phyloP scores from a whole-genome alignment of 257 asterid species.

The Jacaranda copaia region DNA sequence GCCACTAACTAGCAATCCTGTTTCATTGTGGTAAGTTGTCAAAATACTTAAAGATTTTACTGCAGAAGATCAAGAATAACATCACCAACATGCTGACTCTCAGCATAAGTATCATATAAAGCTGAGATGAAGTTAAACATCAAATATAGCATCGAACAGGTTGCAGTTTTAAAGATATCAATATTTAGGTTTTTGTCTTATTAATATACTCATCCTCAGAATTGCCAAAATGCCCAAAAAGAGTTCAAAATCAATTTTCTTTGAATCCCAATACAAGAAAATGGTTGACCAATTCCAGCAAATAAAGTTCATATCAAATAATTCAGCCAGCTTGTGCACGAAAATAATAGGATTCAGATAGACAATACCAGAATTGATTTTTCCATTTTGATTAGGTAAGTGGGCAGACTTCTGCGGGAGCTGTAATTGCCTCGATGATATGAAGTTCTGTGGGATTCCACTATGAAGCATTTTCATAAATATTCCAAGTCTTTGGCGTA shows the following conservation, averaged over 20 bases:
- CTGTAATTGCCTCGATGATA: conserved; percentile 57
- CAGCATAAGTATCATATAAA: conserved; percentile 31
- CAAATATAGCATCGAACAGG: conserved; percentile 12
- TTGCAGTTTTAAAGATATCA: conserved; percentile 6
- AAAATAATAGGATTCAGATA: conserved; percentile 31
- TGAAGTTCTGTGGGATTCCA: conserved; percentile 78
- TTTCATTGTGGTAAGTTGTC: conserved; percentile 37
- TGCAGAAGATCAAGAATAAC: conserved; percentile 28
- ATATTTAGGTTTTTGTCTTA: neutral
- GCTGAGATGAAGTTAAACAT: conserved; percentile 22
- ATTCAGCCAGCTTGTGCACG: conserved; percentile 29
- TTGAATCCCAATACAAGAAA: neutral
- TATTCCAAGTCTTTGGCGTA: conserved; percentile 72
- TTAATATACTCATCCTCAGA: conserved; percentile 17
- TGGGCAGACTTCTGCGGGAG: conserved; percentile 44
- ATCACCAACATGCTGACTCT: conserved; percentile 21
- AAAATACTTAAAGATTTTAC: conserved; percentile 29
- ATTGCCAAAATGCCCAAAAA: conserved; percentile 13
- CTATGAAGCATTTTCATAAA: conserved; percentile 87
- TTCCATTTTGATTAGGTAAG: conserved; percentile 47
- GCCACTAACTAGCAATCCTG: conserved; percentile 55
- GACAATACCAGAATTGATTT: conserved; percentile 61
- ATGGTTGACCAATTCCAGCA: conserved; percentile 4
- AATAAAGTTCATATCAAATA: conserved; percentile 10
- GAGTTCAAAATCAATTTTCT: neutral